Conservation (phyloP, 129 eudicot species). For the Rutidosis leptorrhynchoides region DNA sequence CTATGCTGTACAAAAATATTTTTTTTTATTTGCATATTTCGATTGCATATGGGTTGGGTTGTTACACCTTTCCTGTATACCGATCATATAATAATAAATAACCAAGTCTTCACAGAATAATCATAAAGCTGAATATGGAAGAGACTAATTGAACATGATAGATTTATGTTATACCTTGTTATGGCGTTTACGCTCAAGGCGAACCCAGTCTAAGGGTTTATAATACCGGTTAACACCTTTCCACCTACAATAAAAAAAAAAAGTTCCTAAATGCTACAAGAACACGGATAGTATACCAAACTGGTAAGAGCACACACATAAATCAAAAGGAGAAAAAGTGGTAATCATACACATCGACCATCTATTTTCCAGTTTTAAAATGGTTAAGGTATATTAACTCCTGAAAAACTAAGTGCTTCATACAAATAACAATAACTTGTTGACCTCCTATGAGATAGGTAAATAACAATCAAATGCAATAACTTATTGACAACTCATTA, state of each 20-base stretch:
- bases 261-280: not conserved
- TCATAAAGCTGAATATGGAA: not conserved
- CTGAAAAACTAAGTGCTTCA: not conserved
- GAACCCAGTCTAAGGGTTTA: constrained; percentile 69
- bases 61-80: constrained; percentile 62
- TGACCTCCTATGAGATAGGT: not conserved
- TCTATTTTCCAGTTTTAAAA: too few species aligned
- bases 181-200: constrained; percentile 59
- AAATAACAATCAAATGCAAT: not conserved
- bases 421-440: not conserved
- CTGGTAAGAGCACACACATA: not conserved
- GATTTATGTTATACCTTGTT: constrained; percentile 49
- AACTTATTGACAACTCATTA: too few species aligned
- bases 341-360: not conserved
- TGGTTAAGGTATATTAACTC: not conserved
- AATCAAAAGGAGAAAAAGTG: not conserved
- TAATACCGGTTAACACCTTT: constrained; percentile 69
- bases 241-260: constrained; percentile 48
- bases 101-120: not conserved
- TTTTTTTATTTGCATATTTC: too few species aligned
- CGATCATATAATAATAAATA: not conserved
- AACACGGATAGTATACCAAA: not conserved
- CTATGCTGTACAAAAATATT: too few species aligned
- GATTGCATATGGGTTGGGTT: too few species aligned
- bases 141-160: not conserved